Evolutionary conservation across 345 rosid species (phyloP).

Genomic region (Alliaria petiolata): DNA sequence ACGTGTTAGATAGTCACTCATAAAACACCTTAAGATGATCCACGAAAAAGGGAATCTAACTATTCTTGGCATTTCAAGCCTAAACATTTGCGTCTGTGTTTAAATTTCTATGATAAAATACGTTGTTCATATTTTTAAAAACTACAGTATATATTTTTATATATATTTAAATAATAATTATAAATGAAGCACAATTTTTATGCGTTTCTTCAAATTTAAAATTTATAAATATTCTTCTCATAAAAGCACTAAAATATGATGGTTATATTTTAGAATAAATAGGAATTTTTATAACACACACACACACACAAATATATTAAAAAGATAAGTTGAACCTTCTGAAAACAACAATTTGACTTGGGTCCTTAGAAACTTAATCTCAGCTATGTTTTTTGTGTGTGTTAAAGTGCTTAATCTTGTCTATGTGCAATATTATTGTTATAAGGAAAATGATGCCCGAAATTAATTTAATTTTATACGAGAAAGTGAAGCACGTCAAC

Average conservation of each 20-base stretch:
- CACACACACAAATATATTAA: background rate
- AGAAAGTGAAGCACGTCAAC: background rate
- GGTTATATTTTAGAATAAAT: background rate
- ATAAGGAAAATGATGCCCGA: background rate
- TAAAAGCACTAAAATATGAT: too few species aligned
- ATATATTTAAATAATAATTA: too few species aligned
- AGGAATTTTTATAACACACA: background rate
- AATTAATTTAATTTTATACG: background rate
- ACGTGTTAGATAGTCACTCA: conserved; percentile 18
- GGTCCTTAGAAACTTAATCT: background rate
- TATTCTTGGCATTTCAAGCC: background rate
- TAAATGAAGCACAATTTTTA: background rate
- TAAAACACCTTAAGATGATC: conserved; percentile 17
- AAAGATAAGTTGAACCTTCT: background rate
- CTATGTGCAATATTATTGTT: conserved; percentile 5
- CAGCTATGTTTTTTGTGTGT: too few species aligned
- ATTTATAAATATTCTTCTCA: too few species aligned
- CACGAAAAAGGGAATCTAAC: conserved; percentile 16
- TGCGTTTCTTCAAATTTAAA: background rate
- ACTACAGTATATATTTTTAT: background rate
- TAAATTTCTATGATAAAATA: background rate
- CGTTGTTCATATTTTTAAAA: too few species aligned
- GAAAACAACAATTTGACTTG: background rate
- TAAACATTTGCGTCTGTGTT: background rate
- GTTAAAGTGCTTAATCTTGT: background rate